Evolutionary conservation across 1,139 yeast species (phyloP).

Genomic region (Saccharomyces hybrid): DNA sequence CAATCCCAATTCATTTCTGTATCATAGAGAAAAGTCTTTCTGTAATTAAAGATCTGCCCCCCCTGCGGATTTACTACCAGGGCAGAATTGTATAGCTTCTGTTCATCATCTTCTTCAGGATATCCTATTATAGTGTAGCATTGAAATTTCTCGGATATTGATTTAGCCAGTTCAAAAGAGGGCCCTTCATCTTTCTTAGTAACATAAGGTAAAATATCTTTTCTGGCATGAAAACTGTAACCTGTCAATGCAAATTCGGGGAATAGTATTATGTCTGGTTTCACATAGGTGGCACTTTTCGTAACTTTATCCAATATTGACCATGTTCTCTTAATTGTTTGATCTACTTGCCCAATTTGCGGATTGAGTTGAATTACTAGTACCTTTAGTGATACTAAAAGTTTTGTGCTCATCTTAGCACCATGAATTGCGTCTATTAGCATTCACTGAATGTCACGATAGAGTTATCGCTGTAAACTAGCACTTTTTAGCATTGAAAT

Average conservation of each 20-base stretch:
- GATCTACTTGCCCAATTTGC: slow-evolving; percentile 48
- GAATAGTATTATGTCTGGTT: slow-evolving; percentile 58
- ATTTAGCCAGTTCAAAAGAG: slow-evolving; percentile 50
- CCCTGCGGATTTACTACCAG: slow-evolving; percentile 57
- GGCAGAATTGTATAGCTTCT: slow-evolving; percentile 61
- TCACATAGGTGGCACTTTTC: slow-evolving; percentile 12
- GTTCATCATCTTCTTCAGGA: slow-evolving; percentile 46
- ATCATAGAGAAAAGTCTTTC: slow-evolving; percentile 70
- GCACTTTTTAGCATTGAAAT: background rate
- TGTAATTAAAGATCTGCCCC: slow-evolving; percentile 51
- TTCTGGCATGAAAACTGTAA: slow-evolving; percentile 51
- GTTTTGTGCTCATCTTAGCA: slow-evolving; percentile 3
- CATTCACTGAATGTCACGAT: background rate
- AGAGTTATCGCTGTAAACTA: background rate
- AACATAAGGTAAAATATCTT: slow-evolving; percentile 53
- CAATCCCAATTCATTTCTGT: slow-evolving; percentile 84
- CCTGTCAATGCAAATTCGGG: slow-evolving; percentile 88
- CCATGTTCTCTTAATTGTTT: slow-evolving; percentile 45
- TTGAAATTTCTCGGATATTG: slow-evolving; percentile 40
- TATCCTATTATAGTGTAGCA: slow-evolving; percentile 79
- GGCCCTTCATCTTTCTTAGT: slow-evolving; percentile 41
- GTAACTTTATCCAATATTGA: slow-evolving; percentile 21
- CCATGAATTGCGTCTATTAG: background rate
- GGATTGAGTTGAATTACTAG: slow-evolving; percentile 71
- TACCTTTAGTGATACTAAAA: slow-evolving; percentile 40